Percentiles rank a stretch among this genome's conserved stretches.
Evolutionary conservation across 768 basidiomycete species (phyloP).

Genomic region (Chalciporus piperatus): DNA sequence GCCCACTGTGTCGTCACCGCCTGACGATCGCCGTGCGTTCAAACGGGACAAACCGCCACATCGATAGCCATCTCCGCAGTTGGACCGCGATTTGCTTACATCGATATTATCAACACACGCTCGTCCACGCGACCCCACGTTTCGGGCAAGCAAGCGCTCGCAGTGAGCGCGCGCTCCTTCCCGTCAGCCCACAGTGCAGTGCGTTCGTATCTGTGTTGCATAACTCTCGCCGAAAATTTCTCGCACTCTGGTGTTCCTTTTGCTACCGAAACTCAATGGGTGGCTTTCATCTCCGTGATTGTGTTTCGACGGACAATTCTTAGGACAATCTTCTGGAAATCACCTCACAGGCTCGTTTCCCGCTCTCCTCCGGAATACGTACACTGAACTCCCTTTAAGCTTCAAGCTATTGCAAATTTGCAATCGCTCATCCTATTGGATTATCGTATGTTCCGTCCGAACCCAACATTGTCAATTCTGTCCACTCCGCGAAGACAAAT

Average conservation of each 20-base stretch:
- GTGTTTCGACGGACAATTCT: neutral
- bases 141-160: neutral
- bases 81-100: constrained; percentile 7
- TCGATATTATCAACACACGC: neutral
- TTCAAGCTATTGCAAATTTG: neutral
- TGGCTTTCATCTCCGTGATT: constrained; percentile 16
- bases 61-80: neutral
- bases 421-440: too few relatives aligned
- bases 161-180: neutral
- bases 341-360: too few relatives aligned
- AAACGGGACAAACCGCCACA: too few relatives aligned
- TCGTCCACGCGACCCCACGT: neutral
- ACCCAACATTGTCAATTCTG: neutral
- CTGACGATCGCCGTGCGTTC: neutral
- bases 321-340: too few relatives aligned
- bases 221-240: neutral
- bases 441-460: constrained; percentile 16
- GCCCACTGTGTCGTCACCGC: neutral
- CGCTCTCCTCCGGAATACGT: neutral
- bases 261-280: constrained; percentile 2
- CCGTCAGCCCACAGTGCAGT: too few relatives aligned
- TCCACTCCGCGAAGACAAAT: constrained; percentile 3
- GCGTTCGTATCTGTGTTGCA: neutral
- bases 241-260: neutral
- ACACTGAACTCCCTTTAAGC: neutral